A percentile compares a stretch with the other conserved stretches of the same genome.
These are phyloP conservation scores for Avena eriantha DNA, from an alignment of 176 grass and related monocot genomes.

Conservation along the genomic window DNA sequence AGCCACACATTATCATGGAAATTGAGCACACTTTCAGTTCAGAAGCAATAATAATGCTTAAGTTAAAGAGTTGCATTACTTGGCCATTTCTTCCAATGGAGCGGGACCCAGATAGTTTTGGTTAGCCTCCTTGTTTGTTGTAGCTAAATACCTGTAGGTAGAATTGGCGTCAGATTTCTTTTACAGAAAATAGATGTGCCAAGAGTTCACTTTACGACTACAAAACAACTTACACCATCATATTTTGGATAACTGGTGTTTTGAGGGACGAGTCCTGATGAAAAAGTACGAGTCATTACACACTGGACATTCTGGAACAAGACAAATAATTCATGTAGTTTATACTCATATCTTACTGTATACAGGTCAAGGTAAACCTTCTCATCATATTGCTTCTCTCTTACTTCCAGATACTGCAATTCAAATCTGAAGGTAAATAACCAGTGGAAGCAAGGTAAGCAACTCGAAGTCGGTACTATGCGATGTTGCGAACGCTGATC, in stretches of 20 bases:
- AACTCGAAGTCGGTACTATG: constrained; percentile 14
- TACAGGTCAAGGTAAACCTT: constrained; percentile 86
- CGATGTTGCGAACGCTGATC: neutral
- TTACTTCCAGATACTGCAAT: constrained; percentile 87
- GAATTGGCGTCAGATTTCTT: constrained; percentile 31
- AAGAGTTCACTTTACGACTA: constrained; percentile 30
- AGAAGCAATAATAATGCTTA: neutral
- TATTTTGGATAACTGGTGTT: constrained; percentile 58
- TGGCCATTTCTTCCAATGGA: constrained; percentile 85
- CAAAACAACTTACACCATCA: constrained; percentile 85
- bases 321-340: constrained; percentile 18
- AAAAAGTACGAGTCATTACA: neutral
- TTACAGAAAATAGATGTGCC: neutral
- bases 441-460: constrained; percentile 39
- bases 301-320: neutral
- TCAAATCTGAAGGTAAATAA: constrained; percentile 53
- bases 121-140: constrained; percentile 64
- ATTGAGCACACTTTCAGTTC: constrained; percentile 31
- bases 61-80: constrained; percentile 36
- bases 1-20: neutral
- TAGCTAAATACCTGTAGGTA: constrained; percentile 80
- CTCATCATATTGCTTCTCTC: constrained; percentile 95
- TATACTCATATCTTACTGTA: constrained; percentile 62
- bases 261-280: constrained; percentile 61
- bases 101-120: constrained; percentile 83